A percentile compares a stretch with the other conserved stretches of the same genome.
Conservation (phyloP, 2,329 filamentous ascomycete species). For the Fusarium pseudoanthophilum region DNA sequence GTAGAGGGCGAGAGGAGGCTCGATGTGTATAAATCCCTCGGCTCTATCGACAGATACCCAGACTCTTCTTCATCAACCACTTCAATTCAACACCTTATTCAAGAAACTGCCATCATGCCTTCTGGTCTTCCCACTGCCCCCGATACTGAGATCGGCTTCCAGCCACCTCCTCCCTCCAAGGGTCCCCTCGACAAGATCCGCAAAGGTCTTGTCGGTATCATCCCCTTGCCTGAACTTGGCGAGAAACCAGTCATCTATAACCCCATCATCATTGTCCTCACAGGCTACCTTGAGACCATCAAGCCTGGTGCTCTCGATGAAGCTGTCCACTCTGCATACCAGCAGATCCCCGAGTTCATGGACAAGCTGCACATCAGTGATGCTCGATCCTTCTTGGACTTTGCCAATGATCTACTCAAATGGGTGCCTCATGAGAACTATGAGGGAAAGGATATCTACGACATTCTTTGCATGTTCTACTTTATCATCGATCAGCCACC, state of each 20-base stretch:
- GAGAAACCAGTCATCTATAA: neutral
- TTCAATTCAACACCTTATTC: neutral
- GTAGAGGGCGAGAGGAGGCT: neutral
- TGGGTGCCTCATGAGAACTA: slow-evolving; percentile 9
- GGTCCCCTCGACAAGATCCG: neutral
- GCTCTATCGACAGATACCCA: accelerated
- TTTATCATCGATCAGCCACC: slow-evolving; percentile 7
- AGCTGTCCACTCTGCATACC: neutral
- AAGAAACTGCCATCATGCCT: neutral
- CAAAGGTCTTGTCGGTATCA: neutral
- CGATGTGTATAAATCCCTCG: neutral
- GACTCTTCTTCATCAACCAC: neutral
- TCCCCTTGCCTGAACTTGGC: neutral
- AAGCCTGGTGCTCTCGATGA: slow-evolving; percentile 7
- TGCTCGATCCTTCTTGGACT: slow-evolving; percentile 3
- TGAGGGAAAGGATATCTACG: neutral
- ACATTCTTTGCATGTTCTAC: slow-evolving; percentile 10
- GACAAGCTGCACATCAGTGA: slow-evolving; percentile 9
- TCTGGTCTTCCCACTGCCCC: slow-evolving; percentile 15
- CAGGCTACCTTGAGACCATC: neutral
- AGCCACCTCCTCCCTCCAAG: neutral
- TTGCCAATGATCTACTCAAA: slow-evolving; percentile 14
- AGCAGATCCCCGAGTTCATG: slow-evolving; percentile 12
- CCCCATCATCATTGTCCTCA: neutral
- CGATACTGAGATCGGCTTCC: slow-evolving; percentile 11